A percentile compares a stretch with the other conserved stretches of the same genome.
phyloP scores from a whole-genome alignment of 2,329 filamentous ascomycete species.

The Colletotrichum sp. region DNA sequence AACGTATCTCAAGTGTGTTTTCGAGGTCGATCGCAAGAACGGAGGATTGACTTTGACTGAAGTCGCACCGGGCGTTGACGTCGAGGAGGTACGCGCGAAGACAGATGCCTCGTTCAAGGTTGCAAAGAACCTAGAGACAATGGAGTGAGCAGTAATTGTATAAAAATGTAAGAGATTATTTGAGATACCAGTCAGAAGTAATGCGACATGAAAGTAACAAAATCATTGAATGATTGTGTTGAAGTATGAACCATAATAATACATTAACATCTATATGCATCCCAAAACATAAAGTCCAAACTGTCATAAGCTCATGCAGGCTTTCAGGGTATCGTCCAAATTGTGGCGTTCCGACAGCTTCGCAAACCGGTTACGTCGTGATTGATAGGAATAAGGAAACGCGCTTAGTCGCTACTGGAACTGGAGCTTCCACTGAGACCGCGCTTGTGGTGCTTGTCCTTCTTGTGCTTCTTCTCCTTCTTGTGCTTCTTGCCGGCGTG shows the following conservation, averaged over 20 bases:
- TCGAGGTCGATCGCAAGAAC: constrained; percentile 68
- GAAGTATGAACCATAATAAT: background rate
- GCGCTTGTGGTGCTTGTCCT: constrained; percentile 20
- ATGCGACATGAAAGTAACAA: background rate
- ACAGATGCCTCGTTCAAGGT: constrained; percentile 73
- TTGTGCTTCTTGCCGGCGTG: constrained; percentile 29
- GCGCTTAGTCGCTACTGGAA: constrained; percentile 6
- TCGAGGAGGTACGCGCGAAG: constrained; percentile 73
- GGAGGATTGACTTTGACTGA: constrained; percentile 73
- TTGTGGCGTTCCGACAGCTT: background rate
- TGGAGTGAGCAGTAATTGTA: constrained; percentile 36
- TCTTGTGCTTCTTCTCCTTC: constrained; percentile 38
- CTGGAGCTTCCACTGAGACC: constrained; percentile 18
- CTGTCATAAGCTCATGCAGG: background rate
- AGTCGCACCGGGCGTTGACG: constrained; percentile 69
- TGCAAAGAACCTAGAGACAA: constrained; percentile 58
- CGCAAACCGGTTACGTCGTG: background rate
- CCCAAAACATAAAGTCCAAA: background rate
- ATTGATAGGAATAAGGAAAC: background rate
- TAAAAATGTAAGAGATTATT: background rate
- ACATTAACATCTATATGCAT: constrained; percentile 8
- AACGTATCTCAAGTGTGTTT: constrained; percentile 61
- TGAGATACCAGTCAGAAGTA: constrained; percentile 1
- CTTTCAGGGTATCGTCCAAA: constrained; percentile 1
- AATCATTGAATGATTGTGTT: background rate